phyloP scores from a whole-genome alignment of 257 asterid species.

The Solanum acaule region DNA sequence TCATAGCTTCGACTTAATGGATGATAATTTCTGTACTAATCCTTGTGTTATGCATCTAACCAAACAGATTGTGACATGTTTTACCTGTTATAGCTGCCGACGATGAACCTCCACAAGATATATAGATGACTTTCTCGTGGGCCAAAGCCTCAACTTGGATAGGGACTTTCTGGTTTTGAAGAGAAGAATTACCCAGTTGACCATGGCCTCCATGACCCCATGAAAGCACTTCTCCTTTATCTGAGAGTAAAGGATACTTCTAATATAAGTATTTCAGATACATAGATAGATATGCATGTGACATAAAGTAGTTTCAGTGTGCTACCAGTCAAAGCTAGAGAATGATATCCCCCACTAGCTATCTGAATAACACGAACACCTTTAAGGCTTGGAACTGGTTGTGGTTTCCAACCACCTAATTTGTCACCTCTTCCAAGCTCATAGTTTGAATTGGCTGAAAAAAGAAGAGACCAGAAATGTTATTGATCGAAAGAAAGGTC shows the following conservation, averaged over 20 bases:
- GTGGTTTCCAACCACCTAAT: slow-evolving; percentile 93
- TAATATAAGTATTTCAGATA: slow-evolving; percentile 6
- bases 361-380: slow-evolving; percentile 66
- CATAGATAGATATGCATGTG: background rate
- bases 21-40: background rate
- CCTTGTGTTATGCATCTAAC: background rate
- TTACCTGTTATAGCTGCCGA: slow-evolving; percentile 93
- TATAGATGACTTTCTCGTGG: slow-evolving; percentile 53
- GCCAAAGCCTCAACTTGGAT: slow-evolving; percentile 62
- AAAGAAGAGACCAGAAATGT: background rate
- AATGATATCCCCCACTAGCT: slow-evolving; percentile 96
- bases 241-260: slow-evolving; percentile 25
- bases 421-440: slow-evolving; percentile 97
- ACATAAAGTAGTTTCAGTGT: background rate
- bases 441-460: slow-evolving; percentile 83
- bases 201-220: slow-evolving; percentile 99
- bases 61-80: slow-evolving; percentile 1
- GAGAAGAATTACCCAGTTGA: slow-evolving; percentile 81
- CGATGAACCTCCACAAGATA: slow-evolving; percentile 93
- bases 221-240: slow-evolving; percentile 80
- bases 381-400: slow-evolving; percentile 66
- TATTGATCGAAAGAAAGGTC: background rate
- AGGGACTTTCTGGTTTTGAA: slow-evolving; percentile 64
- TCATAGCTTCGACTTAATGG: background rate
- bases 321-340: slow-evolving; percentile 92